Conservation (phyloP, 2,329 filamentous ascomycete genomes). For the Fusarium sp. region DNA sequence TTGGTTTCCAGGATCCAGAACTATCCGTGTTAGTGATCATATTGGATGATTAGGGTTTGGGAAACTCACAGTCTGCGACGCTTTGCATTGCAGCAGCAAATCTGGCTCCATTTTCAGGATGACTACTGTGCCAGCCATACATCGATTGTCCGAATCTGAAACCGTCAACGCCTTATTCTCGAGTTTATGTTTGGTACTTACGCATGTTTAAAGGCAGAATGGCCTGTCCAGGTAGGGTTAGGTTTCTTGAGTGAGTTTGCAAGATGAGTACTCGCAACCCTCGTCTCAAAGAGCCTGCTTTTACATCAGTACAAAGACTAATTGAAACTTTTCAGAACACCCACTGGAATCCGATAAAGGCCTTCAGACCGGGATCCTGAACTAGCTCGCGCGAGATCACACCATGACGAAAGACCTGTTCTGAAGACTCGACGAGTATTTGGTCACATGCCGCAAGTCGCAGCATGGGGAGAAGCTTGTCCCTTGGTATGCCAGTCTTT, state of each 20-base stretch:
- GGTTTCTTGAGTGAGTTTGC: slow-evolving; percentile 29
- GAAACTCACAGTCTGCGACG: slow-evolving; percentile 36
- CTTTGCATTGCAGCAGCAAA: slow-evolving; percentile 30
- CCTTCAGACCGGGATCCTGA: slow-evolving; percentile 18
- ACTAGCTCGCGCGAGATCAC: slow-evolving; percentile 16
- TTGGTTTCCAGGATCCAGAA: slow-evolving; percentile 24
- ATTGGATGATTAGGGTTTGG: slow-evolving; percentile 46
- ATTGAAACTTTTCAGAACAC: background rate
- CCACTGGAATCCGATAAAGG: slow-evolving; percentile 36
- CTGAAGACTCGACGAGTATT: slow-evolving; percentile 14
- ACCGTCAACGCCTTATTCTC: background rate
- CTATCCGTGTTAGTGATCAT: background rate
- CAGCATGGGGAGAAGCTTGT: slow-evolving; percentile 29
- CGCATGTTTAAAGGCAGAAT: slow-evolving; percentile 37
- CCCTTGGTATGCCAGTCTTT: slow-evolving; percentile 12
- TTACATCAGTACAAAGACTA: background rate
- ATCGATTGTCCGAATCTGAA: slow-evolving; percentile 31
- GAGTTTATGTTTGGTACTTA: background rate
- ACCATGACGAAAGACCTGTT: slow-evolving; percentile 18
- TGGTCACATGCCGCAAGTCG: slow-evolving; percentile 26
- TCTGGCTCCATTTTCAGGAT: slow-evolving; percentile 55
- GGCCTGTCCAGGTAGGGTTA: slow-evolving; percentile 28
- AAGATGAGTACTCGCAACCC: slow-evolving; percentile 32
- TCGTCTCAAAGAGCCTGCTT: slow-evolving; percentile 30
- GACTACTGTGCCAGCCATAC: slow-evolving; percentile 37